A percentile compares a stretch with the other conserved stretches of the same genome.
Evolutionary conservation across 1,284 basidiomycete genomes (phyloP).

Genomic region (Ceratobasidium sp.): DNA sequence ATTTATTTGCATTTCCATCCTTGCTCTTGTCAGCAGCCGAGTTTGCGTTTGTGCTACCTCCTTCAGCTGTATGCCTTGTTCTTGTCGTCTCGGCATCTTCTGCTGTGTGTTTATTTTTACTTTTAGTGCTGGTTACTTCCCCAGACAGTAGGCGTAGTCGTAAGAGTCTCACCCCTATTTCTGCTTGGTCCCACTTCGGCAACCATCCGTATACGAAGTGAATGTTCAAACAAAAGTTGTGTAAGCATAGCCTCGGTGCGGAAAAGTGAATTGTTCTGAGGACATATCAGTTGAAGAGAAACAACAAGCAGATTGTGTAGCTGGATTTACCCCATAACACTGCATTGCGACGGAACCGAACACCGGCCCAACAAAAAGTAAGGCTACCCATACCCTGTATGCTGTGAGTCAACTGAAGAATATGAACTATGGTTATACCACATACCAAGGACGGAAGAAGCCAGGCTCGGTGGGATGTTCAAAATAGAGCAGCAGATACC

Average conservation of each 20-base stretch:
- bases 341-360: constrained; percentile 48
- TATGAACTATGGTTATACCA: background rate
- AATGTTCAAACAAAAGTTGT: constrained; percentile 73
- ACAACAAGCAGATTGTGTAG: no score
- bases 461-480: constrained; percentile 54
- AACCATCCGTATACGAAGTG: constrained; percentile 69
- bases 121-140: constrained; percentile 33
- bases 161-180: constrained; percentile 35
- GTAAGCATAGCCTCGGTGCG: constrained; percentile 69
- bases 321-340: constrained; percentile 48
- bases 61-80: constrained; percentile 38
- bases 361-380: constrained; percentile 66
- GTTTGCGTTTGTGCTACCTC: background rate
- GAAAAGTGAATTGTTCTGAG: constrained; percentile 56
- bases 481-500: constrained; percentile 50
- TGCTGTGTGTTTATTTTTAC: background rate
- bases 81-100: constrained; percentile 19
- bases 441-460: constrained; percentile 53
- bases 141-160: constrained; percentile 43
- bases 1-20: constrained; percentile 24
- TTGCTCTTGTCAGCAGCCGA: constrained; percentile 2
- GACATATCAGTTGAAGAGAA: no score
- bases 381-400: constrained; percentile 64
- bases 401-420: background rate
- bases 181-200: constrained; percentile 7